Percentiles rank a stretch among this genome's conserved stretches.
Evolutionary conservation across 2,329 filamentous ascomycete genomes (phyloP).

Genomic region (Paracamarosporium sp.): DNA sequence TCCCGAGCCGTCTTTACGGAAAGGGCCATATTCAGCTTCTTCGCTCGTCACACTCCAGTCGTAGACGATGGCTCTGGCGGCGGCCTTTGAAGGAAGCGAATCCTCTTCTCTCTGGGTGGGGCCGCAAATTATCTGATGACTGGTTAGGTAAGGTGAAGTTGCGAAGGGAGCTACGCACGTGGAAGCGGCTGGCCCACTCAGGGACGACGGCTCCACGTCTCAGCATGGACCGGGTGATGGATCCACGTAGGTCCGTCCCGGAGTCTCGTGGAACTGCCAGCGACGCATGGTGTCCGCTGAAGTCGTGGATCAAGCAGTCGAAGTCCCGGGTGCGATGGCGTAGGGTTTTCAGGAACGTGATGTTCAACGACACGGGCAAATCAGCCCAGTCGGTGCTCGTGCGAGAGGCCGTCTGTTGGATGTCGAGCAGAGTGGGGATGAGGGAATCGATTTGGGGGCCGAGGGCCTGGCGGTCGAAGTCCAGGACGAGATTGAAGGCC

Average conservation of each 20-base stretch:
- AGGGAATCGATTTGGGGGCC: constrained; percentile 13
- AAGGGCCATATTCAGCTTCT: constrained; percentile 26
- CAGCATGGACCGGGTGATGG: constrained; percentile 24
- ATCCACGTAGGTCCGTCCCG: constrained; percentile 10
- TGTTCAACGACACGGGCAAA: constrained; percentile 16
- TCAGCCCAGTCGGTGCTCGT: background rate
- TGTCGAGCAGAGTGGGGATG: constrained; percentile 21
- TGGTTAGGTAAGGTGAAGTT: background rate
- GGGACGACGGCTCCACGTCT: constrained; percentile 13
- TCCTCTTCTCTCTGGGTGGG: constrained; percentile 23
- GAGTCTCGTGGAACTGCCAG: constrained; percentile 16
- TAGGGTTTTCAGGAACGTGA: constrained; percentile 20
- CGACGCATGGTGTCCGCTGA: constrained; percentile 19
- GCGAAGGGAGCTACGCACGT: constrained; percentile 11
- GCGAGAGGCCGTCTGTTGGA: constrained; percentile 22
- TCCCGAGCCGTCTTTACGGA: constrained; percentile 21
- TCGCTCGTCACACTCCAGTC: constrained; percentile 25
- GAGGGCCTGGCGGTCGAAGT: background rate
- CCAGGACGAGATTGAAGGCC: constrained; percentile 17
- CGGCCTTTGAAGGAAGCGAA: constrained; percentile 18
- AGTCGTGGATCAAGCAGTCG: constrained; percentile 26
- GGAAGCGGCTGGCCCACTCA: constrained; percentile 28
- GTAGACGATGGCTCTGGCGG: constrained; percentile 27
- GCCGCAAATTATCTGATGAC: constrained; percentile 21
- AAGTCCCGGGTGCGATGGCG: constrained; percentile 9